Percentiles rank a stretch among this genome's conserved stretches.
Evolutionary conservation across 2,329 filamentous ascomycete genomes (phyloP).

Genomic region (Colletotrichum sp.): DNA sequence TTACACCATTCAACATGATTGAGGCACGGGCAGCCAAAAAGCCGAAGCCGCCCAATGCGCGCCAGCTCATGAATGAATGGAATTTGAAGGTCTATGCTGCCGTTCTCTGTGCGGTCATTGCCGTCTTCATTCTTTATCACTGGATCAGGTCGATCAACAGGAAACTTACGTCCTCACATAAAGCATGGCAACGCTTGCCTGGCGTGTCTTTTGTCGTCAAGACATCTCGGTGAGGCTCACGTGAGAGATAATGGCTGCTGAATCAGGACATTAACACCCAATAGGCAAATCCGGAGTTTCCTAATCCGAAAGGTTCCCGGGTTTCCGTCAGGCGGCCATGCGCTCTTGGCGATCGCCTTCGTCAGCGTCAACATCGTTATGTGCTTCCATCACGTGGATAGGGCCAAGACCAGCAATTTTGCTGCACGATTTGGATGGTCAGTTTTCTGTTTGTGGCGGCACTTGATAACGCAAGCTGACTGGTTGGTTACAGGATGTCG

Average conservation of each 20-base stretch:
- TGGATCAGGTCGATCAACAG: neutral
- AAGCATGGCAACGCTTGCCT: neutral
- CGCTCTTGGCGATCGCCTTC: constrained; percentile 30
- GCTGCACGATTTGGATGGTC: constrained; percentile 29
- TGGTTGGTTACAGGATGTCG: constrained; percentile 42
- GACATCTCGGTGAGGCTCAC: neutral
- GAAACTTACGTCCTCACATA: neutral
- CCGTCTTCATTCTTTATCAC: neutral
- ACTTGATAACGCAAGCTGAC: neutral
- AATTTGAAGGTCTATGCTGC: neutral
- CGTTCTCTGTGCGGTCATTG: neutral
- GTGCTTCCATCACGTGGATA: constrained; percentile 37
- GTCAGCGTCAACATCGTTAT: constrained; percentile 36
- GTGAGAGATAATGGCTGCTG: neutral
- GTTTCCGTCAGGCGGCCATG: constrained; percentile 29
- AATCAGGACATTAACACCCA: neutral
- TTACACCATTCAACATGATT: neutral
- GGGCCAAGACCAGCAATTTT: constrained; percentile 33
- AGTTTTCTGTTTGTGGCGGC: neutral
- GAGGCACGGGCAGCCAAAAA: neutral
- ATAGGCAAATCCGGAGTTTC: neutral
- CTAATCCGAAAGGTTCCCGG: neutral
- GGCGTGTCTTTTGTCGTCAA: neutral
- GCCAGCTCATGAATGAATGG: neutral
- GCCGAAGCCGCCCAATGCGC: neutral